Conservation (phyloP, 148 eudicot species). For the Gaultheria prostrata region DNA sequence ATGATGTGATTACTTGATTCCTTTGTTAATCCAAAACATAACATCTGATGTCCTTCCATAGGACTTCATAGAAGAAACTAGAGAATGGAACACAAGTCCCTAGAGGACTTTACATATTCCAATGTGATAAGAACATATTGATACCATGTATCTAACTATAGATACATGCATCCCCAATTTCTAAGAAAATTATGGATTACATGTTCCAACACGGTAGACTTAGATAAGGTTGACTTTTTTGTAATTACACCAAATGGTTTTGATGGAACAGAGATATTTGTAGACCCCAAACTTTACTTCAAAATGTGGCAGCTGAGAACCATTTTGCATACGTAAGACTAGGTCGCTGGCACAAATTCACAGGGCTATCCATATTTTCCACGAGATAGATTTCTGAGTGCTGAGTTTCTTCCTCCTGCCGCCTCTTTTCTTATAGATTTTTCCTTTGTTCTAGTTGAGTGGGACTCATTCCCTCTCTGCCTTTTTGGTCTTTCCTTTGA, state of each 20-base stretch:
- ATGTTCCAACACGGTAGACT: too few relatives aligned
- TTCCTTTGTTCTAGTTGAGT: background rate
- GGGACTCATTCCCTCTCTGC: background rate
- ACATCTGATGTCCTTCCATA: too few relatives aligned
- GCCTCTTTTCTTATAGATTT: background rate
- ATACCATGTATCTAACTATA: too few relatives aligned
- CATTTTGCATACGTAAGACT: background rate
- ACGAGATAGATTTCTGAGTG: background rate
- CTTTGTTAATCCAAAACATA: too few relatives aligned
- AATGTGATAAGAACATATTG: too few relatives aligned
- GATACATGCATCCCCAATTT: too few relatives aligned
- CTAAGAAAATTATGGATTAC: too few relatives aligned
- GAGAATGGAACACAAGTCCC: too few relatives aligned
- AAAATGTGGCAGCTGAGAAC: background rate
- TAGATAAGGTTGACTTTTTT: background rate
- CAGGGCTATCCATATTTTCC: background rate
- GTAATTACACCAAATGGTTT: too few relatives aligned
- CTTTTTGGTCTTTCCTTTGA: background rate
- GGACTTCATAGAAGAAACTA: too few relatives aligned
- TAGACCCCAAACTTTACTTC: background rate
- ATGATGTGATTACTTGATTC: too few relatives aligned
- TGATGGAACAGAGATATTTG: background rate
- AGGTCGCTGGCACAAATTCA: background rate
- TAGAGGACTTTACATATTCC: too few relatives aligned
- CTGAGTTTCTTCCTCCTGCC: background rate